Percentiles rank a stretch among this genome's conserved stretches.
These are phyloP conservation scores for Physaria fendleri DNA, from an alignment of 345 rosid genomes.

Conservation along the genomic window DNA sequence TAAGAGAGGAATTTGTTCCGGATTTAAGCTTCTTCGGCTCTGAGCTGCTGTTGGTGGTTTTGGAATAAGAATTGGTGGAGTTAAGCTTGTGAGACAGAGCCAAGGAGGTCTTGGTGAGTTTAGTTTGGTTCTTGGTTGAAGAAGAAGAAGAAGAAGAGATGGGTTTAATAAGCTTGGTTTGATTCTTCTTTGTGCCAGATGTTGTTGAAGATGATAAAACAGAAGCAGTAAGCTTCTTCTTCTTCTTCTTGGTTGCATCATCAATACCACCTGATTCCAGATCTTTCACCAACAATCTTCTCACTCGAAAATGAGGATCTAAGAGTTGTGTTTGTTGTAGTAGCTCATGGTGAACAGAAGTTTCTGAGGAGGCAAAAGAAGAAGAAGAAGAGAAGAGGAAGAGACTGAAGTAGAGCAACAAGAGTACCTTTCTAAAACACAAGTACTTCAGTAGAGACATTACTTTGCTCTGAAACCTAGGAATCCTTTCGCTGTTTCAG, in stretches of 20 bases:
- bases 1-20: background rate
- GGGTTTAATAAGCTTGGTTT: no score
- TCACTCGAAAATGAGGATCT: slow-evolving; percentile 25
- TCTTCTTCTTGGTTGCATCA: no score
- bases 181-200: no score
- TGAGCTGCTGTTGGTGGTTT: no score
- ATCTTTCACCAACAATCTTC: slow-evolving; percentile 38
- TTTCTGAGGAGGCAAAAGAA: slow-evolving; percentile 28
- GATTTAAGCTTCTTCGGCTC: no score
- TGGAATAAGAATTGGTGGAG: no score
- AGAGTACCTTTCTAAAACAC: slow-evolving; percentile 39
- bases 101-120: no score
- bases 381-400: slow-evolving; percentile 32
- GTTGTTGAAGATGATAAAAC: no score
- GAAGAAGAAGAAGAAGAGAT: no score
- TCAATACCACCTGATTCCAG: slow-evolving; percentile 20
- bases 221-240: no score
- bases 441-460: slow-evolving; percentile 44
- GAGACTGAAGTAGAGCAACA: slow-evolving; percentile 35
- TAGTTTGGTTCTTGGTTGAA: no score
- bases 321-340: slow-evolving; percentile 23
- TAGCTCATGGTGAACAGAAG: slow-evolving; percentile 12
- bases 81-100: no score
- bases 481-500: slow-evolving; percentile 21
- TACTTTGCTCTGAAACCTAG: slow-evolving; percentile 27